Percentiles rank a stretch among this genome's conserved stretches.
Conservation (phyloP, 768 basidiomycete genomes). For the Phanerochaete carnosa region DNA sequence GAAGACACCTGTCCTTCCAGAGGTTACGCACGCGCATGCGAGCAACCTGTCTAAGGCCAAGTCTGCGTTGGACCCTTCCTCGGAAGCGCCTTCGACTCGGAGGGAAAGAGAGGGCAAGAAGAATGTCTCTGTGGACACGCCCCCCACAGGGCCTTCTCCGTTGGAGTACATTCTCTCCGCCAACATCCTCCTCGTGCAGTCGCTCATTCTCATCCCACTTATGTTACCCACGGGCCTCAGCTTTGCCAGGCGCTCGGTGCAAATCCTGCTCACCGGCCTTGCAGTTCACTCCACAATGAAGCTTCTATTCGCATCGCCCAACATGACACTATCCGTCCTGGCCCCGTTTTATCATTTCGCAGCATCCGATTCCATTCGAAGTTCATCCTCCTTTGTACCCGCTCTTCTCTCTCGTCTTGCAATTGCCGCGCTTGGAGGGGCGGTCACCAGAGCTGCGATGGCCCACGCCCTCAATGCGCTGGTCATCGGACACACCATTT, state of each 20-base stretch:
- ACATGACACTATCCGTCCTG: slow-evolving; percentile 1
- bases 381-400: not conserved
- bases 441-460: slow-evolving; percentile 8
- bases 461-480: slow-evolving; percentile 7
- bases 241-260: slow-evolving; percentile 8
- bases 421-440: slow-evolving; percentile 8
- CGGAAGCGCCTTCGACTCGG: slow-evolving; percentile 5
- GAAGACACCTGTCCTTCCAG: slow-evolving; percentile 8
- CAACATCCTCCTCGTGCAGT: slow-evolving; percentile 10
- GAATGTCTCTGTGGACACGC: not conserved
- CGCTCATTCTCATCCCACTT: slow-evolving; percentile 11
- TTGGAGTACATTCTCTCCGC: slow-evolving; percentile 5
- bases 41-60: slow-evolving; percentile 3
- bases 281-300: not conserved
- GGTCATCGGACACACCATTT: slow-evolving; percentile 9
- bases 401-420: slow-evolving; percentile 5
- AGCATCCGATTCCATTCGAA: not conserved
- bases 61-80: slow-evolving; percentile 5
- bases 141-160: not conserved
- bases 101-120: not conserved
- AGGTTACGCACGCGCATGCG: not conserved
- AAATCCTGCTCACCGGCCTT: slow-evolving; percentile 6
- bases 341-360: not conserved
- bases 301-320: not conserved
- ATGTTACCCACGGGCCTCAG: slow-evolving; percentile 10